Conservation (phyloP, 768 basidiomycete genomes). For the Macrocybe gigantea region DNA sequence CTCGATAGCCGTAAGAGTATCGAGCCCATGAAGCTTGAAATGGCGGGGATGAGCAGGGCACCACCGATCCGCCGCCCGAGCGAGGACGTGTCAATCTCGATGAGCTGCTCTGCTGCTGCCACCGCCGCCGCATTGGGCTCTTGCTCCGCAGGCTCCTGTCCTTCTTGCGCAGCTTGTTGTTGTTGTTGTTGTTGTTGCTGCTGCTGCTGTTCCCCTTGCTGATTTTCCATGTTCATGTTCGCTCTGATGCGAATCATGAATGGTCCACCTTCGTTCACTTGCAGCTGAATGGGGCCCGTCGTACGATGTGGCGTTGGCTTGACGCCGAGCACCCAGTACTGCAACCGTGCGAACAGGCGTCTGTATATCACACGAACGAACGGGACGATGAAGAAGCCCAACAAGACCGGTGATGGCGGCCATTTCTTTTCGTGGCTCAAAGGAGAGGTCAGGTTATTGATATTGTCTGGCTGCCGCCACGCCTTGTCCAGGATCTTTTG, state of each 20-base stretch:
- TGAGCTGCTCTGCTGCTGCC: slow-evolving; percentile 50
- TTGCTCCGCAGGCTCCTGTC: background rate
- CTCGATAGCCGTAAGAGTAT: slow-evolving; percentile 51
- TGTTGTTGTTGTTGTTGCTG: slow-evolving; percentile 3
- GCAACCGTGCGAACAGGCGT: slow-evolving; percentile 29
- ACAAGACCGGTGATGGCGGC: slow-evolving; percentile 58
- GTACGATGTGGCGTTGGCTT: slow-evolving; percentile 22
- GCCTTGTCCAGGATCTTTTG: slow-evolving; percentile 23
- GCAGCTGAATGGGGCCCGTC: slow-evolving; percentile 15
- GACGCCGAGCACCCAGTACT: slow-evolving; percentile 38
- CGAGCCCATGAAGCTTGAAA: slow-evolving; percentile 61
- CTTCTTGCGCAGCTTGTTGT: slow-evolving; percentile 5
- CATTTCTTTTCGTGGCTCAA: slow-evolving; percentile 34
- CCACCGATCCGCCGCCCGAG: slow-evolving; percentile 66
- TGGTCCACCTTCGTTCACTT: slow-evolving; percentile 23
- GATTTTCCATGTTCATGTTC: slow-evolving; percentile 14
- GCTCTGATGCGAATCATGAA: slow-evolving; percentile 29
- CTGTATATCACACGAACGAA: slow-evolving; percentile 40
- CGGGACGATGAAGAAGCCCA: slow-evolving; percentile 48
- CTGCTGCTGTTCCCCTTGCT: slow-evolving; percentile 7
- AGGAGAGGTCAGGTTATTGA: slow-evolving; percentile 11
- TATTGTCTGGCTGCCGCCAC: slow-evolving; percentile 24
- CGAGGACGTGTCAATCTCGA: slow-evolving; percentile 51
- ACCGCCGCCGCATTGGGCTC: slow-evolving; percentile 22
- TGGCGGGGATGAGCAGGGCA: slow-evolving; percentile 60